Conservation (phyloP, 495 filamentous ascomycete genomes). For the Lophiostoma macrostomum region DNA sequence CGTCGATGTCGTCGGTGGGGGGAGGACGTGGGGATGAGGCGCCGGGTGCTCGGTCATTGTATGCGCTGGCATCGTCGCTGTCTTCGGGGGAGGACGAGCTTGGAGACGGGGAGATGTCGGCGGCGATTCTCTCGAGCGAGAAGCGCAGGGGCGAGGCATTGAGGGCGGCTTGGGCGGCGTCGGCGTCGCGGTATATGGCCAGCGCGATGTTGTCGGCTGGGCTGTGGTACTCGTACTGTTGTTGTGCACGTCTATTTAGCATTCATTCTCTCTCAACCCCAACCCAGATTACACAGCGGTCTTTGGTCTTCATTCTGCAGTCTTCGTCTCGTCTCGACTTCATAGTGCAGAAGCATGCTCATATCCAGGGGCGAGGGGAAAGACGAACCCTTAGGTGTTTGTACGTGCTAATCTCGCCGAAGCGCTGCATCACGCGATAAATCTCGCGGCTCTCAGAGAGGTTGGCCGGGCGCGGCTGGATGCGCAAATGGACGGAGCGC, state of each 20-base stretch:
- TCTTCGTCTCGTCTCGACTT: too few species aligned
- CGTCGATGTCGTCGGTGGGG: slow-evolving; percentile 20
- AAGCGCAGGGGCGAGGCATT: slow-evolving; percentile 44
- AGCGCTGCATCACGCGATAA: slow-evolving; percentile 66
- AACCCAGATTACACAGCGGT: too few species aligned
- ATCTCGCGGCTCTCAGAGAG: slow-evolving; percentile 72
- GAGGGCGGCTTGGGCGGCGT: slow-evolving; percentile 40
- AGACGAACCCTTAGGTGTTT: slow-evolving; percentile 61
- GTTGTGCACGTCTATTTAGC: too few species aligned
- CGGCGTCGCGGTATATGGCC: slow-evolving; percentile 43
- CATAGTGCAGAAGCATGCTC: too few species aligned
- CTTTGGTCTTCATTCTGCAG: too few species aligned
- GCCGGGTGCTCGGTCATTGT: background rate
- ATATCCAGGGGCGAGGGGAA: background rate
- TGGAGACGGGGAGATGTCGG: slow-evolving; percentile 1
- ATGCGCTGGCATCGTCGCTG: background rate
- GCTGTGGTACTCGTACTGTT: slow-evolving; percentile 44
- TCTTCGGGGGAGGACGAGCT: background rate
- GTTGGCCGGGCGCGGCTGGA: slow-evolving; percentile 58
- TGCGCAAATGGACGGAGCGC: slow-evolving; percentile 57
- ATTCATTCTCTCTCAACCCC: too few species aligned
- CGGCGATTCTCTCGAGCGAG: slow-evolving; percentile 21
- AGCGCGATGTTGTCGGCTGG: slow-evolving; percentile 40
- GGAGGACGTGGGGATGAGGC: background rate
- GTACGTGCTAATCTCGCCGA: slow-evolving; percentile 75